These are phyloP conservation scores for Megacollybia marginata DNA, from an alignment of 768 basidiomycete genomes.

Conservation along the genomic window DNA sequence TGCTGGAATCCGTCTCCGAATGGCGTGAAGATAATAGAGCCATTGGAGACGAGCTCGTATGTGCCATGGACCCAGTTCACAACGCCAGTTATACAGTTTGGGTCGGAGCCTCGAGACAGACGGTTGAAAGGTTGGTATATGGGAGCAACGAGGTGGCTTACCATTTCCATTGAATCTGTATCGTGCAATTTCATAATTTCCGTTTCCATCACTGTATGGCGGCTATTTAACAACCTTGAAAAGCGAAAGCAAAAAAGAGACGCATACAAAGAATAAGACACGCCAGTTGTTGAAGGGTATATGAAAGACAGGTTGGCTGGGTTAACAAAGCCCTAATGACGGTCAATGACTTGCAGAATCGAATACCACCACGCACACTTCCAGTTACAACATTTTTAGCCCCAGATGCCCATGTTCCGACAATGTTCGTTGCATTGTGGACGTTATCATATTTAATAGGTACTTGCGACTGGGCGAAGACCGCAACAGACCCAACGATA, in stretches of 20 bases:
- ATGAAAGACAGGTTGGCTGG: constrained; percentile 77
- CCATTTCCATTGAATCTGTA: constrained; percentile 90
- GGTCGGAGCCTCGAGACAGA: constrained; percentile 55
- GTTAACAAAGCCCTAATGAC: constrained; percentile 68
- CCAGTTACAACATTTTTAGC: constrained; percentile 74
- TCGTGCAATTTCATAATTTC: constrained; percentile 83
- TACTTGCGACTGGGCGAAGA: background rate
- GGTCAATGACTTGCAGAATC: background rate
- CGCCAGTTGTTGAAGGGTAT: constrained; percentile 84
- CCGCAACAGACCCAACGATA: background rate
- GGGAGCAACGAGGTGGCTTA: constrained; percentile 22
- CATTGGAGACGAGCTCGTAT: constrained; percentile 61
- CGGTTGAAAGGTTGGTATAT: background rate
- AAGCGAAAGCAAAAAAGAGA: background rate
- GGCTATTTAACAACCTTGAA: background rate
- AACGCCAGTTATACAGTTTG: constrained; percentile 84
- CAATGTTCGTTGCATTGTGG: constrained; percentile 64
- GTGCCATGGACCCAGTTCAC: constrained; percentile 88
- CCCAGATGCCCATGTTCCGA: constrained; percentile 86
- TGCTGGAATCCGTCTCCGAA: constrained; percentile 90
- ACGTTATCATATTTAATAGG: background rate
- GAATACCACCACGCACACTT: background rate
- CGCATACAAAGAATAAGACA: constrained; percentile 85
- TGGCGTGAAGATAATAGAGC: constrained; percentile 70
- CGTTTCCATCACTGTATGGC: constrained; percentile 50